Conservation (phyloP, 345 rosid species). For the Hibiscus tridactylites region DNA sequence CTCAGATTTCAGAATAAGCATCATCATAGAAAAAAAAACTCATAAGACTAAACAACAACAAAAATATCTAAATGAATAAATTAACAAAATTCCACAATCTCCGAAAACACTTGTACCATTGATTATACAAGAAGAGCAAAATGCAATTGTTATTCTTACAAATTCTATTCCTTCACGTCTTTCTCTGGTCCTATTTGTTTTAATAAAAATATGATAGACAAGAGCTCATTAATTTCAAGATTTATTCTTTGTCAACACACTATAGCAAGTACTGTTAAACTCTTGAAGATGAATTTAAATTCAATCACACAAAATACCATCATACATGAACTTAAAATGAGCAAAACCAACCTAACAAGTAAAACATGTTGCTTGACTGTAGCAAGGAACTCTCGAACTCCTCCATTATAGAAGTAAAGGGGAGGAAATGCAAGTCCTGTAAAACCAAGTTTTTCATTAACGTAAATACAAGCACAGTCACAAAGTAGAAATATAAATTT, state of each 20-base stretch:
- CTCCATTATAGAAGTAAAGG: conserved; percentile 91
- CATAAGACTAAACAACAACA: too few relatives aligned
- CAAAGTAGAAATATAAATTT: neutral
- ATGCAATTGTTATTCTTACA: neutral
- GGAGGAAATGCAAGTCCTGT: conserved; percentile 91
- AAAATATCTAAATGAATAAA: neutral
- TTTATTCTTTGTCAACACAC: neutral
- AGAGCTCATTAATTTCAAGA: neutral
- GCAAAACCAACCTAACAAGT: conserved; percentile 64
- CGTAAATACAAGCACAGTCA: neutral
- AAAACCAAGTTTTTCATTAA: conserved; percentile 16
- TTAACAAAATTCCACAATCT: neutral
- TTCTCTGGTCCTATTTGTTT: neutral
- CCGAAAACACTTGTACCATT: neutral
- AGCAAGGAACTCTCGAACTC: conserved; percentile 86
- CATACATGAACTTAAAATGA: neutral
- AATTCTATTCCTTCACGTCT: neutral
- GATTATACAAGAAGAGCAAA: neutral
- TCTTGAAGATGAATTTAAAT: neutral
- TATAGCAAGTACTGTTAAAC: neutral
- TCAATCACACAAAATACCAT: neutral
- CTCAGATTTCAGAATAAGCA: neutral
- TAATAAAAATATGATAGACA: neutral
- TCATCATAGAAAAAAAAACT: neutral
- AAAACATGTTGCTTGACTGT: conserved; percentile 72